These are phyloP conservation scores for Bonia amplexicaulis DNA, from an alignment of 176 grass and related monocot species.

Conservation along the genomic window DNA sequence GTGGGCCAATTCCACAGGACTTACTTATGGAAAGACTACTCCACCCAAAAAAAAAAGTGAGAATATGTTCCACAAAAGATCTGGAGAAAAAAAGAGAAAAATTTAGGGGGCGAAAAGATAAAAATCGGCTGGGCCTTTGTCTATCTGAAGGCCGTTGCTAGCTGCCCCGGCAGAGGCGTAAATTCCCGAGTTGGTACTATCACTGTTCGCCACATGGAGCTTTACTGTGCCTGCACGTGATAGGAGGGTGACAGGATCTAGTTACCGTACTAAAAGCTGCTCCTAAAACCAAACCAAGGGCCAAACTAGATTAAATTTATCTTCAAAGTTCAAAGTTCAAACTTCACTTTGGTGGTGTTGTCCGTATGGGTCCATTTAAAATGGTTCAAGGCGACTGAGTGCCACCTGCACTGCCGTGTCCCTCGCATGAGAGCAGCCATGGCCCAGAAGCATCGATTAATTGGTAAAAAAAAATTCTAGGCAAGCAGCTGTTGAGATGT, in stretches of 20 bases:
- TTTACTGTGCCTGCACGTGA: conserved; percentile 30
- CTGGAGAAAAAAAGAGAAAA: not conserved
- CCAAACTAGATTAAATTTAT: not conserved
- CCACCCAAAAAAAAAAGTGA: not conserved
- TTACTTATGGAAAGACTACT: not conserved
- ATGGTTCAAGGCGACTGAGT: not conserved
- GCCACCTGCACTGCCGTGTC: not conserved
- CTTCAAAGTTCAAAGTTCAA: not conserved
- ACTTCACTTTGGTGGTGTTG: not conserved
- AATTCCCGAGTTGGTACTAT: conserved; percentile 23
- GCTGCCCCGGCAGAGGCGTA: conserved; percentile 13
- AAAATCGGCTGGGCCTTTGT: not conserved
- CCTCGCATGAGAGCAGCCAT: not conserved
- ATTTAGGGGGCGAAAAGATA: not conserved
- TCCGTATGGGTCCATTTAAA: not conserved
- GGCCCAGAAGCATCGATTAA: not conserved
- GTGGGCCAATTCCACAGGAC: not conserved
- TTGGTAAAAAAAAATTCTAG: not conserved
- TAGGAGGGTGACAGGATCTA: conserved; percentile 8
- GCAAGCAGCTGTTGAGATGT: not conserved
- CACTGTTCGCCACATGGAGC: conserved; percentile 10
- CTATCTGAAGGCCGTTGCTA: conserved; percentile 3
- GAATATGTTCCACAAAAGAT: not conserved
- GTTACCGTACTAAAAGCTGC: not conserved
- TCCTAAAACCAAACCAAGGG: not conserved